Evolutionary conservation across 129 eudicot species (phyloP), one percentile per base, ranked within the genome.

Genomic region (Oenanthe sinensis): DNA sequence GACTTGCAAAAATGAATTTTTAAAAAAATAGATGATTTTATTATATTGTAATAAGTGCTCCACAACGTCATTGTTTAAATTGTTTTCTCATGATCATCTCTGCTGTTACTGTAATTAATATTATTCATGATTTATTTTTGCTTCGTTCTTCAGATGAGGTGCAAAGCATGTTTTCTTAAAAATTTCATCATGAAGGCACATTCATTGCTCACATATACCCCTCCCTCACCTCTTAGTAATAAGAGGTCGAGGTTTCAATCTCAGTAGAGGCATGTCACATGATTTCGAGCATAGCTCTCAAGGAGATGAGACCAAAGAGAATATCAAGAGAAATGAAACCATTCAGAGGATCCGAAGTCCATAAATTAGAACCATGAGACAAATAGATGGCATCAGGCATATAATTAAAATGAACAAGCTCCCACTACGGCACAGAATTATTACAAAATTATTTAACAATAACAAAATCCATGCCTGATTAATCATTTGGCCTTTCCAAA

Each of bases 61-160:
- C 52, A 71, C 75, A 71, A 71, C 75, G 17, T 20, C 54, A 72
- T n/a, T 36, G 2, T 72, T n/a, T 52, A n/a, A 33, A 72, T 43
- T 72, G 75, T 71, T 6, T 7, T 71, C 26, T 71, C 24, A 17
- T 40, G 48, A 71, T 40, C 75, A 19, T 20, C 48, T 19, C 24
- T 6, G 26, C 44, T 39, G 7, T 39, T 20, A 71, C 9, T 33
- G 42, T 15, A 13, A 67, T 36, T 24, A 24, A 11, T 63, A 63
- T 13, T 63, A 63, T 4, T 15, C 43, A 10, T 14, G 4, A 26
- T 67, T 26, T 30, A 30, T 30, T 26, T 30, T 30, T 67, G 40
- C 72, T 67, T 33, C 43, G 12, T 67, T 33, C 9, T 30, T 30
- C 22, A 0, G 13, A 67, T 13, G 72, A 67, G 72, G 28, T 24